These are phyloP conservation scores for Hippophae gyantsensis DNA, from an alignment of 306 rosid species.

Conservation along the genomic window DNA sequence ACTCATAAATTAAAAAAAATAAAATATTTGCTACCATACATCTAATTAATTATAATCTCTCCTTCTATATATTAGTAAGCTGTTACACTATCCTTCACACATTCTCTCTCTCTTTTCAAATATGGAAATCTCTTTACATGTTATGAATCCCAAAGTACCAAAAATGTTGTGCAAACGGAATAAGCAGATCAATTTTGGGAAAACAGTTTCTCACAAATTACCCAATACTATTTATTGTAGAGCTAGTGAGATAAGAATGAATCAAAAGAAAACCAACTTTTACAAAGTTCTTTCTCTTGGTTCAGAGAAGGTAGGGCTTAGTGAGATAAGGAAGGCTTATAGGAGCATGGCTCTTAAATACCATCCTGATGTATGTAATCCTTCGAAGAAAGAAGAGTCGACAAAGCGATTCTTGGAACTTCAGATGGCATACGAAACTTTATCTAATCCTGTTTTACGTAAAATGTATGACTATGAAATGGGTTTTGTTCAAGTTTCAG, in stretches of 20 bases:
- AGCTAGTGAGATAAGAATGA: not conserved
- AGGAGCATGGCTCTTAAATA: conserved; percentile 27
- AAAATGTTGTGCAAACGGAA: not conserved
- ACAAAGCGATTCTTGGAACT: conserved; percentile 28
- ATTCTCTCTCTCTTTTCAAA: too few species aligned
- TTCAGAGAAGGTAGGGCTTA: conserved; percentile 15
- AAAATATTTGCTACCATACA: too few species aligned
- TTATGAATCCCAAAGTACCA: conserved; percentile 3
- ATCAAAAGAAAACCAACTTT: conserved; percentile 14
- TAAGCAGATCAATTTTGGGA: not conserved
- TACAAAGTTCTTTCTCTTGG: conserved; percentile 25
- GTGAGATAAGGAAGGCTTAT: conserved; percentile 30
- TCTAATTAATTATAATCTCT: too few species aligned
- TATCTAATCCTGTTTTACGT: conserved; percentile 26
- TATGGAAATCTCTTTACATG: too few species aligned
- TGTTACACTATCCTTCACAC: too few species aligned
- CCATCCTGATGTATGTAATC: conserved; percentile 29
- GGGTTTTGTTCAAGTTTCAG: conserved; percentile 7
- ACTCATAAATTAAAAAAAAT: too few species aligned
- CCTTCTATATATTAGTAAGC: too few species aligned
- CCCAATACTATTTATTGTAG: conserved; percentile 10
- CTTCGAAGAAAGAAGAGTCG: conserved; percentile 20
- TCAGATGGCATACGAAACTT: conserved; percentile 32
- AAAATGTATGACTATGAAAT: conserved; percentile 24
- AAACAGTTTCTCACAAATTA: not conserved